Conservation (phyloP, 805 yeast genomes). For the Tanozyma kutaoensis region DNA sequence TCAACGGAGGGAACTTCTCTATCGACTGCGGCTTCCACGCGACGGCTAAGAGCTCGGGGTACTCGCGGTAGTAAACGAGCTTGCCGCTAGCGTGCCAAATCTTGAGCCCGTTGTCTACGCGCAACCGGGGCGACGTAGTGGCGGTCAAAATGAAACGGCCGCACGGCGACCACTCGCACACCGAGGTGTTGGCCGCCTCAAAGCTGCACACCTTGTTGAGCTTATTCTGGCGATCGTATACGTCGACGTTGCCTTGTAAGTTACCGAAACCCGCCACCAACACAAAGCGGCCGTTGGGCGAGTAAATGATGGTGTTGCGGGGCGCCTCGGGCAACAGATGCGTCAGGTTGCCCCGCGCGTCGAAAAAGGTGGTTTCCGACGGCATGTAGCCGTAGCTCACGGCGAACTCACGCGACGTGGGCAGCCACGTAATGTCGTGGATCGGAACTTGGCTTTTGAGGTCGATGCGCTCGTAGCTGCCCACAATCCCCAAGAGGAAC, state of each 20-base stretch:
- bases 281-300: conserved; percentile 88
- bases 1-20: conserved; percentile 41
- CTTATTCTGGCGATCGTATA: conserved; percentile 81
- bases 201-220: conserved; percentile 69
- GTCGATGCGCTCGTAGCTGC: conserved; percentile 78
- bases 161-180: conserved; percentile 96
- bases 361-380: conserved; percentile 86
- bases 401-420: conserved; percentile 91
- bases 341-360: conserved; percentile 80
- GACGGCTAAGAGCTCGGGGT: conserved; percentile 66
- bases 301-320: conserved; percentile 78
- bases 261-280: conserved; percentile 97
- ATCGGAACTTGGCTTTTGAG: conserved; percentile 92
- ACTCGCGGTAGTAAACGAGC: conserved; percentile 65
- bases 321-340: conserved; percentile 78
- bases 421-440: conserved; percentile 96
- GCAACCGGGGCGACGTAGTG: conserved; percentile 89
- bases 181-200: conserved; percentile 91
- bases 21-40: conserved; percentile 70
- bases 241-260: conserved; percentile 91
- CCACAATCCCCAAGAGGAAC: conserved; percentile 83
- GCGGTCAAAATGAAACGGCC: conserved; percentile 90
- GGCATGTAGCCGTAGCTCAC: conserved; percentile 98
- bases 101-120: conserved; percentile 92
- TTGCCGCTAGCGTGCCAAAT: conserved; percentile 89